Evolutionary conservation across 2,329 filamentous ascomycete species (phyloP).

Genomic region (Uncinocarpus reesii): DNA sequence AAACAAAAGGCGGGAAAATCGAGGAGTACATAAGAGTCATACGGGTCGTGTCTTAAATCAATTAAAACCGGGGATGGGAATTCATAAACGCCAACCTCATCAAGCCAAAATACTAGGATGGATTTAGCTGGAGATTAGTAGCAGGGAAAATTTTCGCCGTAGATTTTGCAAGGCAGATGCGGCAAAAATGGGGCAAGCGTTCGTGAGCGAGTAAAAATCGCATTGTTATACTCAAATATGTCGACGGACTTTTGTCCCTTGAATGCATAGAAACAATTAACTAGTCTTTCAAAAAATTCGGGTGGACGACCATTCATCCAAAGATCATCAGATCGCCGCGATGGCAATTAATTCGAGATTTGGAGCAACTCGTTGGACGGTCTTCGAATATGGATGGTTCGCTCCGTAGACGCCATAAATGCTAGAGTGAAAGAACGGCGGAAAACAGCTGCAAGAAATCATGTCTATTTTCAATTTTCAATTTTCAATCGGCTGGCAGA

Average conservation of each 20-base stretch:
- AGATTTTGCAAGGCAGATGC: not conserved
- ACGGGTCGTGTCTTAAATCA: conserved; percentile 6
- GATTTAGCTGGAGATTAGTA: not conserved
- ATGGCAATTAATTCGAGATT: not conserved
- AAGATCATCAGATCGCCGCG: not conserved
- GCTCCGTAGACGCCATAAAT: conserved; percentile 8
- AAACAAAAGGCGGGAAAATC: not conserved
- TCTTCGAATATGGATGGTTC: not conserved
- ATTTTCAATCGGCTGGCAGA: conserved; percentile 51
- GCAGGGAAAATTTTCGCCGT: not conserved
- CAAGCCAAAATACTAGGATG: not conserved
- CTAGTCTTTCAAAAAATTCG: not conserved
- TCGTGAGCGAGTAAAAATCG: not conserved
- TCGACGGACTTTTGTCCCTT: not conserved
- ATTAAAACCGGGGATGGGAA: not conserved
- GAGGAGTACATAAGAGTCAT: conserved; percentile 6
- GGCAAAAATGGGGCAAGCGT: not conserved
- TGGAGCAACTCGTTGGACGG: not conserved
- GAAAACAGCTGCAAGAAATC: not conserved
- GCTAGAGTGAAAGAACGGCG: not conserved
- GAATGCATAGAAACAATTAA: not conserved
- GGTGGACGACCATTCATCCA: not conserved
- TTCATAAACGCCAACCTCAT: not conserved
- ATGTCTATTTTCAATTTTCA: conserved; percentile 3
- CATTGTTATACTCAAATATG: not conserved